Evolutionary conservation across 805 yeast genomes (phyloP).

Genomic region (Wickerhamomyces bisporus): DNA sequence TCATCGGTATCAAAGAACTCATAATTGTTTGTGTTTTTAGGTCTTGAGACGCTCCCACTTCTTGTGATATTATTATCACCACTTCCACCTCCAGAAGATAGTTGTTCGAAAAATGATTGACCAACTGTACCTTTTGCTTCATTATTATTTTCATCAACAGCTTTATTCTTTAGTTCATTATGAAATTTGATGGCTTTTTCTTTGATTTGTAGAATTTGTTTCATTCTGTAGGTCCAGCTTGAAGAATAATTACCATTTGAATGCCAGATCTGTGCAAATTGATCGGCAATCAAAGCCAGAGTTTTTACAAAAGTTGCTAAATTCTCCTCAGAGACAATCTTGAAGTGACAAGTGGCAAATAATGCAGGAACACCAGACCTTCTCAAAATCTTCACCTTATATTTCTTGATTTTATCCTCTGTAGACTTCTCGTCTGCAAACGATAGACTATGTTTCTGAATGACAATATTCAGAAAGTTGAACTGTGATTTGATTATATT

Average conservation of each 20-base stretch:
- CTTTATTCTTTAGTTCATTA: constrained; percentile 9
- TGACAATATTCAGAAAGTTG: constrained; percentile 75
- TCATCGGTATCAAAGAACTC: constrained; percentile 20
- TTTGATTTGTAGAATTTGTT: constrained; percentile 40
- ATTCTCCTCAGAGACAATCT: constrained; percentile 55
- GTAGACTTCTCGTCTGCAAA: constrained; percentile 9
- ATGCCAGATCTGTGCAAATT: constrained; percentile 75
- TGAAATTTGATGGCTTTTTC: constrained; percentile 23
- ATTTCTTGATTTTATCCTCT: constrained; percentile 29
- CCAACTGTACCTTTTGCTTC: constrained; percentile 16
- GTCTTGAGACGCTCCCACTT: constrained; percentile 11
- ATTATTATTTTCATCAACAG: constrained; percentile 2
- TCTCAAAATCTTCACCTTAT: constrained; percentile 59
- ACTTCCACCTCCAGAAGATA: constrained; percentile 3
- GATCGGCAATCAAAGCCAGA: constrained; percentile 57
- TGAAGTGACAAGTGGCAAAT: constrained; percentile 71
- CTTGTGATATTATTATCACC: constrained; percentile 7
- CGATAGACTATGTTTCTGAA: constrained; percentile 51
- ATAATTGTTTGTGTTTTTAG: constrained; percentile 14
- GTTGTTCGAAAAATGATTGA: constrained; percentile 21
- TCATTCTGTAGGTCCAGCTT: constrained; percentile 65
- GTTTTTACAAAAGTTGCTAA: constrained; percentile 64
- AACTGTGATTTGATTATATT: constrained; percentile 72
- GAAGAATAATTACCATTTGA: constrained; percentile 49
- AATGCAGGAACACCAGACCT: constrained; percentile 71